Evolutionary conservation across 495 filamentous ascomycete species (phyloP), one percentile per base, ranked within the genome.

Genomic region (Hypomontagnella submonticulosa): DNA sequence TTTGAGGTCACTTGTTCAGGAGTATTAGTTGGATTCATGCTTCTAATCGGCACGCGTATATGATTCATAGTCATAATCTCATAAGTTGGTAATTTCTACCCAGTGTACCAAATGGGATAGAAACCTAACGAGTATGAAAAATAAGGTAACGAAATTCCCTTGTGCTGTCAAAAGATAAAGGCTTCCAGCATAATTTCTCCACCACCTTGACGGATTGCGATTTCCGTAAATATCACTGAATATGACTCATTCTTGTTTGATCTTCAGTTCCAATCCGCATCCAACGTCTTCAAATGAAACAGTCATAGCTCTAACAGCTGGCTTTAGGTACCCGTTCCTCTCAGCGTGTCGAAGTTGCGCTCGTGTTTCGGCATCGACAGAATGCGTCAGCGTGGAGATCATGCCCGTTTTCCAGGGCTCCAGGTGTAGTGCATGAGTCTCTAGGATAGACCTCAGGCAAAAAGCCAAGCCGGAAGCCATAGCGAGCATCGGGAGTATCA

Each of bases 341-440:
- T 61, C 47, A 0, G 61, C 62, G 18, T 66, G 40, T 9, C 51
- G 57, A 9, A 70, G 67, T 16, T 60, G 63, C 12, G 61, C 53
- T 9, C 63, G 47, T 2, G 63, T 70, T 19, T 62, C 53, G 13
- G 42, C 49, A 11, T 70, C 67, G 18, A 66, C 57, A 0, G 63
- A 66, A 30, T 61, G 52, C n/a, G 53, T 66, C 20, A 70, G 57
- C 4, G 57, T 57, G 2, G 62, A 57, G 9, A 63, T 52, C 57
- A 62, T 57, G n/a, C 38, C 48, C 37, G 67, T 63, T 30, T 70
- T 70, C 53, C 57, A 70, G 3, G 62, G 51, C 0, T 62, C n/a
- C 0, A 70, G 27, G 3, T 49, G 47, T 13, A 70, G 42, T 16
- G 33, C 49, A 9, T 38, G 52, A 0, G 63, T 70, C 7, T 66